Evolutionary conservation across 192 early-diverging fungal genomes (phyloP), one percentile per base, ranked within the genome.

Genomic region (Gamsiella multidivaricata): DNA sequence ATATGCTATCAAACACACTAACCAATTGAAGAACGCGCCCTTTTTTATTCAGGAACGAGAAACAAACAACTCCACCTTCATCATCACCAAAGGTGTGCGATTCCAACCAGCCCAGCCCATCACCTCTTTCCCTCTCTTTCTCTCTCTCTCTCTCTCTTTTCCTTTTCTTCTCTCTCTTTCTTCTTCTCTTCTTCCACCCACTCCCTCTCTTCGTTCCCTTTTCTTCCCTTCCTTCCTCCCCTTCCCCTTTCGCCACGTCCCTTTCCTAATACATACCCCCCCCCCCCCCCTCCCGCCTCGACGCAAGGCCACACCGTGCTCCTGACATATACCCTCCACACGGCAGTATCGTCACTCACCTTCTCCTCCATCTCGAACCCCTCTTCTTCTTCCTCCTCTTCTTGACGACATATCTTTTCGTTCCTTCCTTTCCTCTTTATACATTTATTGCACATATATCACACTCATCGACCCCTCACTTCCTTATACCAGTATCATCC

Each of bases 321-420:
- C 52, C 22, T 26, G 29, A 26, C 46, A 6, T 3, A 5, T 3
- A 12, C 49, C 8, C 29, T 22, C 18, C 3, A 54, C 52, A 53
- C 51, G 29, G 10, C 46, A 6, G 61, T 64, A 64, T 65, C 25
- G 53, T 65, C 63, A 65, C 31, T 65, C 63, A 22, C 29, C 25
- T 45, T 41, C 20, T 58, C 34, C 20, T 58, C 34, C 39, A 29
- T 47, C 47, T 46, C 54, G 5, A 32, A 32, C 6, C 10, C n/a
- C 46, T 64, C 45, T 26, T 31, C 64, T 41, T 51, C 17, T 22
- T 12, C n/a, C 42, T 53, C 28, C 31, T 22, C 42, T 9, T 61
- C 12, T 26, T n/a, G n/a, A n/a, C n/a, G n/a, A n/a, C 3, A 33
- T 14, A n/a, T 15, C 22, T 11, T 36, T 28, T 42, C 26, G 20